Evolutionary conservation across 1,284 basidiomycete genomes (phyloP).

Genomic region (Inonotus obliquus): DNA sequence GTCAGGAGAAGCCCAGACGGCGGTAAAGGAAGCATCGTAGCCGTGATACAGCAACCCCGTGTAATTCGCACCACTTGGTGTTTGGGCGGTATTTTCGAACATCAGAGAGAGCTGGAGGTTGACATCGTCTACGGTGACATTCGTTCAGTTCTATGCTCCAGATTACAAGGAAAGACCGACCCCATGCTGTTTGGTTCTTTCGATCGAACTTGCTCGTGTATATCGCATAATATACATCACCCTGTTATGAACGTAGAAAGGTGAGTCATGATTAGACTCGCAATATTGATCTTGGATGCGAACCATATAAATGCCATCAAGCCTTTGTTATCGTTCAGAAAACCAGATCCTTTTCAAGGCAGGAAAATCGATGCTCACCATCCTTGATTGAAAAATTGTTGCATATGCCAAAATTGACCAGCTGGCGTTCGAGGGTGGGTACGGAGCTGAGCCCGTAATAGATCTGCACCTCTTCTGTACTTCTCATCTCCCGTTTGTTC

Average conservation of each 20-base stretch:
- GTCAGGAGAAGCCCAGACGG: slow-evolving; percentile 41
- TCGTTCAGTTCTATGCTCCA: slow-evolving; percentile 22
- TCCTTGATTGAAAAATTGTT: slow-evolving; percentile 40
- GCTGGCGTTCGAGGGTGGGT: slow-evolving; percentile 38
- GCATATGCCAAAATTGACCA: slow-evolving; percentile 43
- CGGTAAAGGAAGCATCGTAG: slow-evolving; percentile 40
- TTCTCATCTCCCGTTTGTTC: slow-evolving; percentile 32
- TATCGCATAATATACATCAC: slow-evolving; percentile 17
- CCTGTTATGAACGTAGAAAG: background rate
- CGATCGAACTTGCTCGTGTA: slow-evolving; percentile 17
- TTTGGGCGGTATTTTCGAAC: slow-evolving; percentile 39
- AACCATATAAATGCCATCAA: slow-evolving; percentile 8
- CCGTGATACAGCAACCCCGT: slow-evolving; percentile 45
- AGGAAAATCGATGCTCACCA: background rate
- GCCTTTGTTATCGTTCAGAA: background rate
- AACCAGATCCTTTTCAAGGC: background rate
- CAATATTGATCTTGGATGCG: background rate
- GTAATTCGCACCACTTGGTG: slow-evolving; percentile 20
- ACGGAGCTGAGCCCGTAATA: slow-evolving; percentile 35
- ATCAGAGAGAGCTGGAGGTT: slow-evolving; percentile 39
- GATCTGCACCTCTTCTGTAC: slow-evolving; percentile 37
- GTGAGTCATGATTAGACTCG: background rate
- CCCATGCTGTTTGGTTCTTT: slow-evolving; percentile 18
- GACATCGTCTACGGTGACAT: slow-evolving; percentile 33
- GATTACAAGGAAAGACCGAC: background rate